These are phyloP conservation scores for Dispira parvispora DNA, from an alignment of 192 early-diverging fungal species.

Conservation along the genomic window DNA sequence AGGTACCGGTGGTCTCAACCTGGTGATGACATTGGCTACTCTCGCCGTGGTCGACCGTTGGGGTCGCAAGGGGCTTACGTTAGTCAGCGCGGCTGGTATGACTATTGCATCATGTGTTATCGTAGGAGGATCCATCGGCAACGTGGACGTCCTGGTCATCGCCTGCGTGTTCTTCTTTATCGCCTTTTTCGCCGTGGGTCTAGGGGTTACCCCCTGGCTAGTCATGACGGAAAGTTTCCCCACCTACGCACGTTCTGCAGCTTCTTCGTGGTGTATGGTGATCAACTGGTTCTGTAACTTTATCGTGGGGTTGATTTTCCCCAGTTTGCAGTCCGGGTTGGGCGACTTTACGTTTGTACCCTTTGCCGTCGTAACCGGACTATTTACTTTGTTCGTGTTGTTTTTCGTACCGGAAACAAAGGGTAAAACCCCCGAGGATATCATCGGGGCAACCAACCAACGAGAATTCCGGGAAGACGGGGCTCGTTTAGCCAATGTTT, in stretches of 20 bases:
- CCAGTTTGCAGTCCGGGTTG: constrained; percentile 30
- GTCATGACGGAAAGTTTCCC: constrained; percentile 62
- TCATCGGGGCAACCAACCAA: constrained; percentile 20
- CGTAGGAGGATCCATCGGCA: constrained; percentile 39
- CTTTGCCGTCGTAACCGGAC: constrained; percentile 48
- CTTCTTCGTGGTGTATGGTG: constrained; percentile 49
- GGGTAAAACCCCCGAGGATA: constrained; percentile 51
- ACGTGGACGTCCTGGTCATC: constrained; percentile 36
- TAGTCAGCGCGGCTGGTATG: constrained; percentile 43
- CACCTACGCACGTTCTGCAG: constrained; percentile 49
- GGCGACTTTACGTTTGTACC: constrained; percentile 41
- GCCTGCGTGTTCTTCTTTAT: constrained; percentile 59
- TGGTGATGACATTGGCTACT: constrained; percentile 41
- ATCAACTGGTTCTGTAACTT: constrained; percentile 56
- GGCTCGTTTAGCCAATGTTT: too few relatives aligned
- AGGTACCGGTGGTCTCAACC: constrained; percentile 34
- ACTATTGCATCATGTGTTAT: constrained; percentile 39
- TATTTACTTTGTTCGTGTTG: constrained; percentile 46
- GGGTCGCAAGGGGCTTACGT: constrained; percentile 46
- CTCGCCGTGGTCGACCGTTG: constrained; percentile 39
- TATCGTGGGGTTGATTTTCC: constrained; percentile 43
- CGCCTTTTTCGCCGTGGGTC: constrained; percentile 58
- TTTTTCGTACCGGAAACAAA: constrained; percentile 72
- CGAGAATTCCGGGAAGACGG: not conserved
- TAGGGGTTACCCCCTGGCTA: constrained; percentile 72